Evolutionary conservation across 345 rosid genomes (phyloP), one percentile per base, ranked within the genome.

Genomic region (Hibiscus mutabilis): DNA sequence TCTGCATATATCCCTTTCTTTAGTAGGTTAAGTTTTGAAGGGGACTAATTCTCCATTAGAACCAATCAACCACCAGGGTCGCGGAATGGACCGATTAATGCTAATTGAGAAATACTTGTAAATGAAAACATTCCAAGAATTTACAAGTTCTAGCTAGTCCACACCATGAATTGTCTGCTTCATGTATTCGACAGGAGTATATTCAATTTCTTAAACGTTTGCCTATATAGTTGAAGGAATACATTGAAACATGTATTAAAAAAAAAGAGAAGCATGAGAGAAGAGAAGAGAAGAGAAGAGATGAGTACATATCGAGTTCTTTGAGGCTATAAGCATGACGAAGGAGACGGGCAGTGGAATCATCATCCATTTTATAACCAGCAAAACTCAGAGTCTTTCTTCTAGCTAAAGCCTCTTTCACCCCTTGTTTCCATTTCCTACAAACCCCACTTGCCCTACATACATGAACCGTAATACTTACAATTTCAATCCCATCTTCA

Each of bases 351-450:
- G 86, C 84, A 44, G 91, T 84, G 58, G 97, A 87, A 69, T 85
- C 89, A 71, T 89, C 96, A 42, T 95, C 90, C 92, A 90, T 92
- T 80, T 86, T 92, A 84, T 85, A 82, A 40, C 93, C 93, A 49
- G 92, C 88, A 75, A 90, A 92, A 81, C 93, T 84, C 80, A 95
- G 73, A 71, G 77, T 73, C 60, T 83, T 73, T 72, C 93, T 90
- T 80, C 89, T 80, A 8, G 82, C 96, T 75, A 87, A 55, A 4
- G 94, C 91, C 79, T 84, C 88, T 80, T 89, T 95, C 80, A 90
- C 99, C 33, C 84, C 97, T n/a, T 79, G 73, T 56, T 80, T 92
- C 97, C 97, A 95, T 84, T 84, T 89, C 91, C 82, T 82, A 77
- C 99, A 88, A 2, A 89, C 99, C 13, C 86, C 75, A 74, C 96